Conservation (phyloP, 2,329 filamentous ascomycete genomes). For the Talaromyces atroroseus region DNA sequence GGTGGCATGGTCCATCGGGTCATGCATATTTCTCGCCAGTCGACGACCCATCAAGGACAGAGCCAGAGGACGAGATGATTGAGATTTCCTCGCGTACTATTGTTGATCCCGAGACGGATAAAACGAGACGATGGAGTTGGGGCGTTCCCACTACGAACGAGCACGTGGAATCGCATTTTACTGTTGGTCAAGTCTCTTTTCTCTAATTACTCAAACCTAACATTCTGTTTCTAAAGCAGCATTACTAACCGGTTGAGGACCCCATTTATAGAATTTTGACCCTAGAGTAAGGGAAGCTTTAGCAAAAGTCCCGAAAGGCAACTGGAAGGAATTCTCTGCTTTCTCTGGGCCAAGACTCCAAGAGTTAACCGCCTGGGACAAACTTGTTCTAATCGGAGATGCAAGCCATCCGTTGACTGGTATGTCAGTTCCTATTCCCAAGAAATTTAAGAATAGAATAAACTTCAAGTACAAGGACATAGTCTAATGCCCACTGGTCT, state of each 20-base stretch:
- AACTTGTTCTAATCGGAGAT: constrained; percentile 50
- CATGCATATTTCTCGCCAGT: constrained; percentile 42
- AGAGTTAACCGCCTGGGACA: constrained; percentile 38
- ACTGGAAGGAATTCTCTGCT: constrained; percentile 46
- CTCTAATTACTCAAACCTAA: neutral
- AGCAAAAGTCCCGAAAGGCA: constrained; percentile 30
- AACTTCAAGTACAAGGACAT: neutral
- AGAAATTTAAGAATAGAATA: neutral
- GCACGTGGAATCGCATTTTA: constrained; percentile 32
- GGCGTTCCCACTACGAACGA: constrained; percentile 20
- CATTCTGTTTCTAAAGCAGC: neutral
- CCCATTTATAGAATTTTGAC: constrained; percentile 33
- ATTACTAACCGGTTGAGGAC: neutral
- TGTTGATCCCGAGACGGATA: constrained; percentile 22
- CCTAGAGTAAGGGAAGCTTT: constrained; percentile 38
- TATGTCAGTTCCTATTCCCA: constrained; percentile 4
- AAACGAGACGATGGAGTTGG: constrained; percentile 18
- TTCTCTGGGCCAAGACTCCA: constrained; percentile 44
- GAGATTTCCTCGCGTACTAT: constrained; percentile 37
- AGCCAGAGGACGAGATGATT: constrained; percentile 26
- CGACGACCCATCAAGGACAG: constrained; percentile 23
- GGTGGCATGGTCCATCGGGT: constrained; percentile 42
- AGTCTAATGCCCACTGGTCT: neutral
- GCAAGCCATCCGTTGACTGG: constrained; percentile 52
- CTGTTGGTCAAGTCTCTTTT: constrained; percentile 10